A percentile compares a stretch with the other conserved stretches of the same genome.
Evolutionary conservation across 352 stramenopile species (phyloP).

Genomic region (Phytophthora chlamydospora): DNA sequence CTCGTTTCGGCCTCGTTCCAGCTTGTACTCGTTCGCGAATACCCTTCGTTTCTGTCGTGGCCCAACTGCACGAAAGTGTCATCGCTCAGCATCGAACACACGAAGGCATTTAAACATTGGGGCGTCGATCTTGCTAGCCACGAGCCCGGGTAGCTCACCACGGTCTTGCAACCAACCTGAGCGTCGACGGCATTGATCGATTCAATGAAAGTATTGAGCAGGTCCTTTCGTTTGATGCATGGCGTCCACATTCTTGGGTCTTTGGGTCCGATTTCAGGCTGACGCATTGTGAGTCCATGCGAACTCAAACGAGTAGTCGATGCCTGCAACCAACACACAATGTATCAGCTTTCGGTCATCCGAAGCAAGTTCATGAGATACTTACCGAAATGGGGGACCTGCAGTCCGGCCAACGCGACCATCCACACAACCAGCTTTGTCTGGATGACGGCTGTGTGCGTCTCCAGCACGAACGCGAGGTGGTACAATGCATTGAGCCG

Average conservation of each 20-base stretch:
- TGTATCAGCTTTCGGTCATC: not conserved
- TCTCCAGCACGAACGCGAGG: constrained; percentile 36
- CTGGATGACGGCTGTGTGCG: constrained; percentile 22
- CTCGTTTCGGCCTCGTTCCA: constrained; percentile 42
- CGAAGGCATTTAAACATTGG: constrained; percentile 52
- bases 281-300: not conserved
- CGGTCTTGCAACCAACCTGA: constrained; percentile 30
- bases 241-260: not conserved
- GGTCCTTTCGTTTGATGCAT: constrained; percentile 36
- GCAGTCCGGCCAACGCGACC: constrained; percentile 5
- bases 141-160: constrained; percentile 24
- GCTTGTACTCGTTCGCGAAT: constrained; percentile 44
- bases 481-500: constrained; percentile 22
- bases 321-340: not conserved
- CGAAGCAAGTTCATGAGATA: not conserved
- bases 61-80: constrained; percentile 49
- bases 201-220: constrained; percentile 14
- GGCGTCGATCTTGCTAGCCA: constrained; percentile 22
- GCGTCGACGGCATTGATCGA: constrained; percentile 36
- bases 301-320: constrained; percentile 15
- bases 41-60: constrained; percentile 29
- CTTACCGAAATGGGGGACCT: constrained; percentile 14
- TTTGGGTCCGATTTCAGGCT: no score
- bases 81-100: constrained; percentile 56
- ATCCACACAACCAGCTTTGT: constrained; percentile 24